These are phyloP conservation scores for Microbotryum lychnidis-dioicae DNA, from an alignment of 1,284 basidiomycete species.

Conservation along the genomic window DNA sequence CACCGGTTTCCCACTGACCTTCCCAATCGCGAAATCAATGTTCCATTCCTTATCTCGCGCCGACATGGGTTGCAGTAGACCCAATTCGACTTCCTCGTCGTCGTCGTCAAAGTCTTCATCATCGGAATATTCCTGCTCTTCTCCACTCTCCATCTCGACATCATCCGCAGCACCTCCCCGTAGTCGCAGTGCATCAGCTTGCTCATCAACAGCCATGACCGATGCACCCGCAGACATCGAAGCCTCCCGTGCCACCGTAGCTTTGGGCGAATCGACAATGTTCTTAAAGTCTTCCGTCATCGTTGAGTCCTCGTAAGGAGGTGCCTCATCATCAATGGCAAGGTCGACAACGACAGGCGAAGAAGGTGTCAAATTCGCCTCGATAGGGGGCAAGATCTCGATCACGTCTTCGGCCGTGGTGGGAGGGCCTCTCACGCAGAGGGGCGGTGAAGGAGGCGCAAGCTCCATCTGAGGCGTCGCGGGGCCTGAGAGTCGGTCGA, in stretches of 20 bases:
- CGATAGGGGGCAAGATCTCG: background rate
- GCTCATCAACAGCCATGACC: background rate
- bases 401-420: background rate
- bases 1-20: constrained; percentile 19
- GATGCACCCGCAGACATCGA: constrained; percentile 10
- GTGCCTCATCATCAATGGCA: background rate
- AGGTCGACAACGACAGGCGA: constrained; percentile 1
- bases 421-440: no score
- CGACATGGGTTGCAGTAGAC: constrained; percentile 16
- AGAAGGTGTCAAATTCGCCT: background rate
- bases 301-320: no score
- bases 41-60: constrained; percentile 8
- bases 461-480: no score
- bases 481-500: no score
- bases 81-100: constrained; percentile 26
- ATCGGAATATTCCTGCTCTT: constrained; percentile 13
- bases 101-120: constrained; percentile 24
- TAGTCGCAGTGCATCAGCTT: constrained; percentile 2
- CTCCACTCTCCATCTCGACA: constrained; percentile 6
- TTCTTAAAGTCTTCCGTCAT: no score
- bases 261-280: background rate
- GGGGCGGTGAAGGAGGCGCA: no score
- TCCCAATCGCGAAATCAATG: constrained; percentile 25
- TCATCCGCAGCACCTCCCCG: constrained; percentile 13
- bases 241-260: background rate